phyloP scores from a whole-genome alignment of 164 flowering plant genomes.

The Aristolochia californica region DNA sequence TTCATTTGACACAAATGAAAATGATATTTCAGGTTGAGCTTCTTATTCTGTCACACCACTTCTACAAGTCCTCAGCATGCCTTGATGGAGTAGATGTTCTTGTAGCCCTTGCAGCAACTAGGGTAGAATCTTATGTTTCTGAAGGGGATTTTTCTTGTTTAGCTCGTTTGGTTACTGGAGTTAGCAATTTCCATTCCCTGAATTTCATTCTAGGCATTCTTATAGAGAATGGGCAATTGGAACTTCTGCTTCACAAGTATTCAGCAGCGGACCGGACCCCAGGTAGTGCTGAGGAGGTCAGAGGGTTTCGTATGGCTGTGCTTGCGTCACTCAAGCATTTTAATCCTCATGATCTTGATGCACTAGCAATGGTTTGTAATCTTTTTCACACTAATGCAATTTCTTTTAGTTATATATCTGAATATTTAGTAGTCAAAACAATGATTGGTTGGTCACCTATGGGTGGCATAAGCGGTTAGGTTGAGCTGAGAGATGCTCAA shows the following conservation, averaged over 20 bases:
- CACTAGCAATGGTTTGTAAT: conserved; percentile 78
- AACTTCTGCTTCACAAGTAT: conserved; percentile 90
- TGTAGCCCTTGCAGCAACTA: conserved; percentile 94
- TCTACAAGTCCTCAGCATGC: conserved; percentile 95
- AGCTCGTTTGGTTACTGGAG: conserved; percentile 96
- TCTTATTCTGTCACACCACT: conserved; percentile 92
- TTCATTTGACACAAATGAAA: neutral
- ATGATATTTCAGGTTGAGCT: conserved; percentile 79
- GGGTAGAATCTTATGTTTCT: conserved; percentile 92
- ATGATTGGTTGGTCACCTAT: too few relatives aligned
- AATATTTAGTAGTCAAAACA: neutral
- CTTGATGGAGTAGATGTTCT: conserved; percentile 99
- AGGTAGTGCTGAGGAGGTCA: conserved; percentile 69
- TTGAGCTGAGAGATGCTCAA: too few relatives aligned
- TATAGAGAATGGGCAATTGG: conserved; percentile 89
- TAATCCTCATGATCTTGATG: conserved; percentile 80
- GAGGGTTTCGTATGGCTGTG: conserved; percentile 96
- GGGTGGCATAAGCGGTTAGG: too few relatives aligned
- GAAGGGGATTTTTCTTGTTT: conserved; percentile 97
- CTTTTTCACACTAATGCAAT: neutral
- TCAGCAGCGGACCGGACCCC: conserved; percentile 74
- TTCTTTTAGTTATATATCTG: neutral
- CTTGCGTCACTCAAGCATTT: conserved; percentile 86
- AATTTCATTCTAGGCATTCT: conserved; percentile 93
- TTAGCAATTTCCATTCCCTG: conserved; percentile 92